Base-by-base conservation (phyloP, 192 early-diverging fungal species). In the Backusella tarrabulga region DNA sequence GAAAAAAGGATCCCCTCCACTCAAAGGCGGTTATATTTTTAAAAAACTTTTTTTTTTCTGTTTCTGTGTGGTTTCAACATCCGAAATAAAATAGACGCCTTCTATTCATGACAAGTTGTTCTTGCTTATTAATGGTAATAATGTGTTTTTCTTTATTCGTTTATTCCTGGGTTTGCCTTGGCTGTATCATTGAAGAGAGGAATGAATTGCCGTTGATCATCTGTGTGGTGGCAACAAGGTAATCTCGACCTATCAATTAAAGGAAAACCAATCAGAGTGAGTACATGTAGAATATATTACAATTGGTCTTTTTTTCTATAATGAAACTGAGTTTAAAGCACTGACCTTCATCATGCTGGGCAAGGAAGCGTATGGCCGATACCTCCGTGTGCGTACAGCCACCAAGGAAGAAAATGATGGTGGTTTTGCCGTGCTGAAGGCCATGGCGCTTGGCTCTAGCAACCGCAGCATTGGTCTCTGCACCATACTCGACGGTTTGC, bases 321-420 rank as follows among this genome's bases (percentile, higher is more conserved):
- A 66, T 36, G 21, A 29, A 73, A 19, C 21, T 44, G 71, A 36
- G 21, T 42, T 67, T 40, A 32, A 42, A 23, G 21, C 26, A 74
- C 78, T 81, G 83, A 91, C 90, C 89, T 72, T 88, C 88, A 40
- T 93, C 92, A 68, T 95, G 92, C 77, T 92, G 92, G 7, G 94
- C 89, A 54, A 99, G 84, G 74, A 96, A 92, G 3, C 98, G 88
- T n/a, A 97, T 86, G 19, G 98, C 95, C 4, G 97, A 88, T 21
- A 98, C 90, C 85, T 99, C 97, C 4, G 97, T 94, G 38, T 88
- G 93, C 0, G 97, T 98, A 81, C 97, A 98, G 19, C 97, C 97
- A 42, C 97, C 97, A 12, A 99, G 84, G 79, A 98, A 99, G 68
- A 99, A 91, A 1, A 99, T 90, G 54, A 99, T 77, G 7, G 97